Conservation (phyloP, 805 yeast genomes). For the Saccharomycopsis sp. region DNA sequence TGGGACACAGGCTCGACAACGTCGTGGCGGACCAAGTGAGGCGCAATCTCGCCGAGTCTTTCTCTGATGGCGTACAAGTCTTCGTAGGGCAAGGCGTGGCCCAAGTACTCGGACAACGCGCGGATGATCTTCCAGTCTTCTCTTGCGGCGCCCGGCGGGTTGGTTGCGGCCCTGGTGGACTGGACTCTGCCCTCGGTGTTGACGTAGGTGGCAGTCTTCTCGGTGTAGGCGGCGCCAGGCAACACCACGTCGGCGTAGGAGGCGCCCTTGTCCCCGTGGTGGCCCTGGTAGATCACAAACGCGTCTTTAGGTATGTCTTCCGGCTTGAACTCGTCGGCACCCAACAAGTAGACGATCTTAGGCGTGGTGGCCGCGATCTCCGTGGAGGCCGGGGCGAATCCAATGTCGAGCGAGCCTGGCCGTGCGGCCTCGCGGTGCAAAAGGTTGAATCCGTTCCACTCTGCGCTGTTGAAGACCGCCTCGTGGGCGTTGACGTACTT, state of each 20-base stretch:
- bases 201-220: conserved; percentile 75
- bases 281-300: conserved; percentile 85
- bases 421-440: conserved; percentile 85
- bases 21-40: conserved; percentile 71
- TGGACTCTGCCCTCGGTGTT: conserved; percentile 90
- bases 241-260: conserved; percentile 80
- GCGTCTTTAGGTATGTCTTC: conserved; percentile 75
- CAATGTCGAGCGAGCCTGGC: conserved; percentile 80
- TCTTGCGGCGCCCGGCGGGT: conserved; percentile 83
- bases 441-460: conserved; percentile 77
- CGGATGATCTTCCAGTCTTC: conserved; percentile 87
- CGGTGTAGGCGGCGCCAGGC: conserved; percentile 87
- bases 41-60: conserved; percentile 71
- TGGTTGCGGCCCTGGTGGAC: conserved; percentile 77
- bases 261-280: conserved; percentile 88
- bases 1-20: conserved; percentile 60
- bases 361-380: conserved; percentile 46
- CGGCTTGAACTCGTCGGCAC: conserved; percentile 74
- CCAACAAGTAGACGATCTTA: conserved; percentile 71
- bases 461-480: conserved; percentile 54
- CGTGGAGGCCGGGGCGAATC: conserved; percentile 48
- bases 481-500: conserved; percentile 49
- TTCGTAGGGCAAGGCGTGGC: conserved; percentile 68
- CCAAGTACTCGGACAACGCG: conserved; percentile 74
- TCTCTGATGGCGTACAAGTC: conserved; percentile 59